Evolutionary conservation across 106 monocot species (phyloP), one percentile per base, ranked within the genome.

Genomic region (Dendrobium chrysotoxum): DNA sequence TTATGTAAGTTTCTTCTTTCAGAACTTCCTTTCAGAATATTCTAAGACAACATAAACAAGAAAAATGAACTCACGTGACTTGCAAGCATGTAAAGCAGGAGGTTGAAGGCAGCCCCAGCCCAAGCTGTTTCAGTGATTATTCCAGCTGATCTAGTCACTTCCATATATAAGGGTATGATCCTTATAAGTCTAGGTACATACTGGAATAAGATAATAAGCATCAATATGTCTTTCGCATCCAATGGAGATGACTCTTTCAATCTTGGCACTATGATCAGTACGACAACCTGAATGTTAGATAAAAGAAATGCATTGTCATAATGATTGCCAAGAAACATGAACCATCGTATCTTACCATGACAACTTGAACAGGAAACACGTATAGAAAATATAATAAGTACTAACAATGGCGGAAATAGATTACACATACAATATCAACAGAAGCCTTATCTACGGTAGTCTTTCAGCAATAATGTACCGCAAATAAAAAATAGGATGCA

Each of bases 61-160:
- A 58, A 35, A 21, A 38, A 39, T 83, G 50, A 40, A 74, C 92
- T 97, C 86, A 97, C 96, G 86, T 97, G 96, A 81, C 96, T 97
- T 79, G 96, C 96, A 77, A 97, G 96, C 89, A 97, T 92, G 79
- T 97, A 97, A 79, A 97, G 87, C 65, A 94, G 64, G 26, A 97
- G 94, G 80, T 97, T 97, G 44, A 94, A 89, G 67, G 94, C 94
- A 84, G 96, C 96, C 66, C 96, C 96, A 79, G 87, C 90, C 94
- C 92, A 94, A 75, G 94, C 92, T 76, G 94, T 97, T 81, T 97
- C 89, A 45, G 92, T 81, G 50, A 97, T 92, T 87, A 97, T 92
- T 25, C 96, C 94, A 72, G 94, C 85, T 75, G 94, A 85, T 76
- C 88, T 92, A 70, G 94, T 97, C 42, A 97, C 88, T 86, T 97